A percentile compares a stretch with the other conserved stretches of the same genome.
Evolutionary conservation across 1,284 basidiomycete genomes (phyloP).

Genomic region (Malassezia psittaci): DNA sequence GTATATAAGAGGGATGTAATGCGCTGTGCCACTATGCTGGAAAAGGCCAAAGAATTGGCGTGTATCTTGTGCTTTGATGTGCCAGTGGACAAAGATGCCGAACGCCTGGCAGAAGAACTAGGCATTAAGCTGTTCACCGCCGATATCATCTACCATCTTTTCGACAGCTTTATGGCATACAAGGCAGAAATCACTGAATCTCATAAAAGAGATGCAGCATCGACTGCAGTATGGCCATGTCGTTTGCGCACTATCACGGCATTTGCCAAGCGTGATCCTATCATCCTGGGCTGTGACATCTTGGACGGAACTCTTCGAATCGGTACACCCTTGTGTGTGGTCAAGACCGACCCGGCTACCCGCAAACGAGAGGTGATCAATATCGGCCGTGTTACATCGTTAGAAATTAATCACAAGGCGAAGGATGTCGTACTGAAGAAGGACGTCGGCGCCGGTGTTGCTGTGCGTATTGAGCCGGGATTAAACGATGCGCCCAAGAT

Average conservation of each 20-base stretch:
- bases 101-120: constrained; percentile 80
- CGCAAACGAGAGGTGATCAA: constrained; percentile 82
- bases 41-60: constrained; percentile 88
- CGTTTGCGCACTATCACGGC: constrained; percentile 80
- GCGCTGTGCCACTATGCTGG: constrained; percentile 85
- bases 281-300: constrained; percentile 95
- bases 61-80: constrained; percentile 97
- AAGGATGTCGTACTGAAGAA: constrained; percentile 74
- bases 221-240: constrained; percentile 94
- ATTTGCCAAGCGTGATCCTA: constrained; percentile 89
- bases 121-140: constrained; percentile 92
- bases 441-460: constrained; percentile 88
- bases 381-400: constrained; percentile 80
- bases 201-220: constrained; percentile 82
- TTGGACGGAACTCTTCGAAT: constrained; percentile 78
- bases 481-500: constrained; percentile 86
- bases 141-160: constrained; percentile 97
- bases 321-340: constrained; percentile 89
- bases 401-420: constrained; percentile 44
- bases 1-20: constrained; percentile 94
- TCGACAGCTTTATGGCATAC: constrained; percentile 95
- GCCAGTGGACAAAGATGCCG: constrained; percentile 75
- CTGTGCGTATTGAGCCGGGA: constrained; percentile 96
- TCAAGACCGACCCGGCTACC: constrained; percentile 72
- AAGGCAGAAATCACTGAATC: constrained; percentile 84